These are phyloP conservation scores for Lipomyces lipofer DNA, from an alignment of 805 yeast species.

Conservation along the genomic window DNA sequence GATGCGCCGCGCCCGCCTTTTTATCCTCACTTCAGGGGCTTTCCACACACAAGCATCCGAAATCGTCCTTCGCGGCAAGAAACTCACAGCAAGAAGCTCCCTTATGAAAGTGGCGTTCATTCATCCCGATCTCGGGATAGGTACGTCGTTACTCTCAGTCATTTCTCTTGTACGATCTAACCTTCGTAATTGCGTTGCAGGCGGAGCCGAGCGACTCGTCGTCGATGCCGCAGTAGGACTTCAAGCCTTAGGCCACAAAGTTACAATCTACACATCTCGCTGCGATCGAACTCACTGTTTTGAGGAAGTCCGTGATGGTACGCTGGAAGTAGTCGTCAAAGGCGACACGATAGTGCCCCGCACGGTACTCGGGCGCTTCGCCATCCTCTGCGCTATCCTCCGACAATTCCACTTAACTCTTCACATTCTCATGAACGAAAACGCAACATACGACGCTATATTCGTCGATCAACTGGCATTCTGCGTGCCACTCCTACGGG, in stretches of 20 bases:
- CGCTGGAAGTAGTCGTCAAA: conserved; percentile 62
- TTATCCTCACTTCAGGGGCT: too few relatives aligned
- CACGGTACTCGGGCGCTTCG: conserved; percentile 58
- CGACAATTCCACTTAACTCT: conserved; percentile 72
- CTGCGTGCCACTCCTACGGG: conserved; percentile 69
- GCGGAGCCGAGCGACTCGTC: conserved; percentile 95
- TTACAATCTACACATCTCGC: conserved; percentile 81
- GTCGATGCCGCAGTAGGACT: conserved; percentile 93
- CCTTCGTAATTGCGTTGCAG: conserved; percentile 31
- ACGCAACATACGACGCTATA: conserved; percentile 62
- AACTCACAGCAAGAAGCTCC: too few relatives aligned
- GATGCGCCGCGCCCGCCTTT: too few relatives aligned
- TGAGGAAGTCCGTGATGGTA: conserved; percentile 69
- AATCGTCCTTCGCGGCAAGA: too few relatives aligned
- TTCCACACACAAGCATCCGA: too few relatives aligned
- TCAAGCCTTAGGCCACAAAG: conserved; percentile 62
- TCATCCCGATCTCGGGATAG: conserved; percentile 96
- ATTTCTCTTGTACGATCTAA: background rate
- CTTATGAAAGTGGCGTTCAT: conserved; percentile 71
- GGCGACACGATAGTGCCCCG: conserved; percentile 86
- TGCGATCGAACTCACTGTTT: conserved; percentile 86
- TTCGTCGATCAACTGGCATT: conserved; percentile 87
- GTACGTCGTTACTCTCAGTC: conserved; percentile 37
- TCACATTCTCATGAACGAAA: conserved; percentile 47
- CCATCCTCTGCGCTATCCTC: conserved; percentile 77